These are phyloP conservation scores for Volvariella surrecta DNA, from an alignment of 1,284 basidiomycete genomes.

Conservation along the genomic window DNA sequence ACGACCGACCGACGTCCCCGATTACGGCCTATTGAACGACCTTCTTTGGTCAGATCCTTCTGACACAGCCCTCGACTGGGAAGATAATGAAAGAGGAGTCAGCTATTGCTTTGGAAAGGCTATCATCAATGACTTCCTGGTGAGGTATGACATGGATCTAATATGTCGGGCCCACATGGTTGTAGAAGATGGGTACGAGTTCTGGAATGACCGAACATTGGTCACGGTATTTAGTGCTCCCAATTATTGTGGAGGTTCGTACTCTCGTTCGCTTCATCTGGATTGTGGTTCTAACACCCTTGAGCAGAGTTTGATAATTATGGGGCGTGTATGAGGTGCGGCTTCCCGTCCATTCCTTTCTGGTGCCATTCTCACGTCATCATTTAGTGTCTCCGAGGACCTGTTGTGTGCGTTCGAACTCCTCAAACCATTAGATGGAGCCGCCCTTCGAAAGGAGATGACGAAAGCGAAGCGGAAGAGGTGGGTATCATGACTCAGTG, in stretches of 20 bases:
- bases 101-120: conserved; percentile 99
- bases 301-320: conserved; percentile 91
- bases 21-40: conserved; percentile 97
- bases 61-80: conserved; percentile 97
- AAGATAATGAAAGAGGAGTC: conserved; percentile 99
- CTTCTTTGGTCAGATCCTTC: conserved; percentile 98
- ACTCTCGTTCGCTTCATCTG: conserved; percentile 4
- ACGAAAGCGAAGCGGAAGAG: conserved; percentile 97
- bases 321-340: conserved; percentile 86
- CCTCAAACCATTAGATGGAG: conserved; percentile 92
- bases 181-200: conserved; percentile 98
- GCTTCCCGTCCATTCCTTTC: conserved; percentile 5
- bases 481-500: no score
- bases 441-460: conserved; percentile 97
- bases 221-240: conserved; percentile 99
- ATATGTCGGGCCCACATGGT: conserved; percentile 99
- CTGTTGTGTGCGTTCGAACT: conserved; percentile 96
- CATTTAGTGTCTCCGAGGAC: conserved; percentile 91
- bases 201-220: conserved; percentile 98
- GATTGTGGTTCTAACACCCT: conserved; percentile 8
- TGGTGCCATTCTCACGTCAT: conserved; percentile 9
- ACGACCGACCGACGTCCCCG: conserved; percentile 98
- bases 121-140: conserved; percentile 94
- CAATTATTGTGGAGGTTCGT: conserved; percentile 93
- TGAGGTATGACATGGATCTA: conserved; percentile 94